Conservation (phyloP, 768 basidiomycete genomes). For the Podaxis mareebaensis region DNA sequence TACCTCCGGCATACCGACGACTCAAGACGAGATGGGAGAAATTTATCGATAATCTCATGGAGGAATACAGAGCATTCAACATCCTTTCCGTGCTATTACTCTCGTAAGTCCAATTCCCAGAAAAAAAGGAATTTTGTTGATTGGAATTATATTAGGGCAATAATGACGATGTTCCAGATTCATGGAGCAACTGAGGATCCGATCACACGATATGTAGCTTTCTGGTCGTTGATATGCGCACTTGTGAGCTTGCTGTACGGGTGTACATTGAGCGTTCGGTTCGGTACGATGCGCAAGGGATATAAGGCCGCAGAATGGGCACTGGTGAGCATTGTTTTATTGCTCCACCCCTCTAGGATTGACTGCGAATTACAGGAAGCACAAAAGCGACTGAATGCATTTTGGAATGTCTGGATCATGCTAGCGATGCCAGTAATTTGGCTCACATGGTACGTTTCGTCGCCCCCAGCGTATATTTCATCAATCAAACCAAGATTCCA, state of each 20-base stretch:
- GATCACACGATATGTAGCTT: conserved; percentile 50
- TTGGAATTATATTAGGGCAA: conserved; percentile 22
- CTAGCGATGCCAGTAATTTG: conserved; percentile 62
- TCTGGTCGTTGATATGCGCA: conserved; percentile 56
- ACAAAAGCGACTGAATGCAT: conserved; percentile 30
- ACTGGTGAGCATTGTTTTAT: conserved; percentile 33
- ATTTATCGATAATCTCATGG: conserved; percentile 18
- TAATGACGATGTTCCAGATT: conserved; percentile 32
- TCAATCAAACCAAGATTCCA: conserved; percentile 16
- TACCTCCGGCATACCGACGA: neutral
- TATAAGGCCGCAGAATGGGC: conserved; percentile 63
- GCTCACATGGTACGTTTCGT: conserved; percentile 51
- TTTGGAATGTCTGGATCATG: conserved; percentile 69
- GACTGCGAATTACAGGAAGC: conserved; percentile 45
- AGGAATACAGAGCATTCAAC: conserved; percentile 21
- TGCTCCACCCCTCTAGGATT: neutral
- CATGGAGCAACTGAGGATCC: conserved; percentile 45
- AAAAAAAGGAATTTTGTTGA: neutral
- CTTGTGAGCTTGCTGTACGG: conserved; percentile 62
- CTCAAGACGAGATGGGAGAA: conserved; percentile 14
- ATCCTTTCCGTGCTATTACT: conserved; percentile 17
- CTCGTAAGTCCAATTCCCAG: conserved; percentile 14
- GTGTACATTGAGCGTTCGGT: conserved; percentile 60
- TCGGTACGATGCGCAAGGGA: conserved; percentile 64
- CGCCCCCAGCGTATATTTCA: neutral